Evolutionary conservation across 164 flowering plant genomes (phyloP).

Genomic region (Warburgia ugandensis): DNA sequence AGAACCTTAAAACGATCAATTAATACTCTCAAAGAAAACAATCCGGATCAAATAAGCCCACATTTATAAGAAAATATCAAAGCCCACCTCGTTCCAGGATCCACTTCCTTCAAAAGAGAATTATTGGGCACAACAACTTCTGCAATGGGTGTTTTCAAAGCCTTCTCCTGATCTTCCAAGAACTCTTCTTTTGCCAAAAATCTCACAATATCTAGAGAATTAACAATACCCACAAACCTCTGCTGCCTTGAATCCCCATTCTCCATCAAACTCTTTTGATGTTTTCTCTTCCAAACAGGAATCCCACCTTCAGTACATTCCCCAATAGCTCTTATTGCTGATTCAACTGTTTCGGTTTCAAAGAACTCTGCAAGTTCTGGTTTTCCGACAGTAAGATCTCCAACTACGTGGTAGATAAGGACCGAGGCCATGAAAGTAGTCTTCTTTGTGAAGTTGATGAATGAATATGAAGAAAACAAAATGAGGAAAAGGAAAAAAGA

Average conservation of each 20-base stretch:
- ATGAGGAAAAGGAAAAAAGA: conserved; percentile 65
- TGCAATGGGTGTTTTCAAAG: conserved; percentile 78
- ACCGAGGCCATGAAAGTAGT: conserved; percentile 65
- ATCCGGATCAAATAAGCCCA: not conserved
- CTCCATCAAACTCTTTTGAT: conserved; percentile 38
- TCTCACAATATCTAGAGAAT: conserved; percentile 73
- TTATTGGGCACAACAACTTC: conserved; percentile 62
- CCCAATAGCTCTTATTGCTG: conserved; percentile 76
- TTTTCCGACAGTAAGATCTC: conserved; percentile 96
- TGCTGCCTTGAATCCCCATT: conserved; percentile 62
- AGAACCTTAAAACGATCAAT: not conserved
- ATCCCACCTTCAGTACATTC: conserved; percentile 83
- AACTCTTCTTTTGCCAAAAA: conserved; percentile 59
- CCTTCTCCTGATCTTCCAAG: conserved; percentile 71
- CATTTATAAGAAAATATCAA: not conserved
- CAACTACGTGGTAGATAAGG: conserved; percentile 84
- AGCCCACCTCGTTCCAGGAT: conserved; percentile 85
- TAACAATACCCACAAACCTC: conserved; percentile 84
- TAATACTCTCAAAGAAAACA: not conserved
- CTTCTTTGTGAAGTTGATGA: not conserved
- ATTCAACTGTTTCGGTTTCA: conserved; percentile 73
- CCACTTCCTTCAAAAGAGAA: conserved; percentile 67
- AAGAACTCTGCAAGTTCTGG: conserved; percentile 76
- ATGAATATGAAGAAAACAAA: conserved; percentile 14
- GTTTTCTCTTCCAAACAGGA: conserved; percentile 76